Conservation (phyloP, 306 rosid genomes). For the Benincasa hispida region DNA sequence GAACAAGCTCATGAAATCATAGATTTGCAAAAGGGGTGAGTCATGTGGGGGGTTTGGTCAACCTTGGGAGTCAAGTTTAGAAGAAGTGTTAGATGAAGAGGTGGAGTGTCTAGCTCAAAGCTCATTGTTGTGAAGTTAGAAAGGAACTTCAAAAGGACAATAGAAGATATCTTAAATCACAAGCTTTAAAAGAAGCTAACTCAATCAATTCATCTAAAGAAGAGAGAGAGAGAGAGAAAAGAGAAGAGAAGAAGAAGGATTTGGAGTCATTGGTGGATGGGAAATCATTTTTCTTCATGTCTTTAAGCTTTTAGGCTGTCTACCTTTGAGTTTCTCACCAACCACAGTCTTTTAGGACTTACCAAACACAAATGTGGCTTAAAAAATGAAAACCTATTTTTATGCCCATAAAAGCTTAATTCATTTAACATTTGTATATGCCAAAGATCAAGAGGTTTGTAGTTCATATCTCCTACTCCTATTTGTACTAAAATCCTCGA, state of each 20-base stretch:
- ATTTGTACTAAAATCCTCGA: too few species aligned
- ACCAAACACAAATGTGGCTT: not conserved
- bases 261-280: conserved; percentile 4
- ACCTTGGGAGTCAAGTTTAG: conserved; percentile 5
- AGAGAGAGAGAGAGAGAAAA: not conserved
- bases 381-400: too few species aligned
- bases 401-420: too few species aligned
- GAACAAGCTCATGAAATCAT: not conserved
- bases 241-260: not conserved
- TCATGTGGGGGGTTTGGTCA: conserved; percentile 11
- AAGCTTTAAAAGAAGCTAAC: not conserved
- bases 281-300: not conserved
- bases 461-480: too few species aligned
- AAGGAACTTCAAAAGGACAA: conserved; percentile 7
- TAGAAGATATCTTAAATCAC: not conserved
- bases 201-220: not conserved
- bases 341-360: not conserved
- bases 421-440: too few species aligned
- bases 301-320: conserved; percentile 1
- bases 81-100: not conserved
- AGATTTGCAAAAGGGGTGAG: not conserved
- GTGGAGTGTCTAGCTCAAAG: conserved; percentile 12
- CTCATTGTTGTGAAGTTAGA: not conserved
- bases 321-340: conserved; percentile 5
- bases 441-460: too few species aligned